phyloP scores from a whole-genome alignment of 768 basidiomycete genomes.

The Rossbeevera mucosa region DNA sequence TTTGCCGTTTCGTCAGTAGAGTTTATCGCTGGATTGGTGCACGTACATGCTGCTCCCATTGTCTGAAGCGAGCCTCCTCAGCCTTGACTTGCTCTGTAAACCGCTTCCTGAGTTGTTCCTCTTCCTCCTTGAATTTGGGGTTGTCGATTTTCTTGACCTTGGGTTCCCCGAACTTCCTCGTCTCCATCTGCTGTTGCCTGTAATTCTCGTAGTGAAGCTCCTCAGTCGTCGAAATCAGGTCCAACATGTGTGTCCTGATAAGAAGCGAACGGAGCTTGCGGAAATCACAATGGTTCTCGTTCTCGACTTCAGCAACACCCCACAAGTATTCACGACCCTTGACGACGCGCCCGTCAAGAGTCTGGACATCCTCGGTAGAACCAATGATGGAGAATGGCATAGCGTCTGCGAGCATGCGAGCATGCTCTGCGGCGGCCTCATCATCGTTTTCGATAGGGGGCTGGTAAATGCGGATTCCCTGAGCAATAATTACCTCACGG shows the following conservation, averaged over 20 bases:
- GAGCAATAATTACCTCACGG: conserved; percentile 84
- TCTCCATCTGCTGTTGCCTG: conserved; percentile 98
- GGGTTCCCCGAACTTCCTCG: conserved; percentile 96
- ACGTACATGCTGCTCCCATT: conserved; percentile 97
- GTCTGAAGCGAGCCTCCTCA: conserved; percentile 95
- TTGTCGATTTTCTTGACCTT: conserved; percentile 99
- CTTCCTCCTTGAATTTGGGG: conserved; percentile 99
- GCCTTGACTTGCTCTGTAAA: conserved; percentile 99
- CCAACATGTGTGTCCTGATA: conserved; percentile 98
- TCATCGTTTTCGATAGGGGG: conserved; percentile 90
- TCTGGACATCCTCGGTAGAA: conserved; percentile 90
- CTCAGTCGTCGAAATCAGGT: conserved; percentile 93
- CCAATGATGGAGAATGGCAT: conserved; percentile 99
- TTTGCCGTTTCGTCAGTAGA: conserved; percentile 13
- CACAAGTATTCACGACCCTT: conserved; percentile 98
- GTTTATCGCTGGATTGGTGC: not conserved
- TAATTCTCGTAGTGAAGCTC: conserved; percentile 98
- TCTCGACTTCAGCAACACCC: conserved; percentile 99
- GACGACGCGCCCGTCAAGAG: conserved; percentile 84
- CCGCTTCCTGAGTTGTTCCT: conserved; percentile 91
- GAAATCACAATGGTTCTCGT: conserved; percentile 99
- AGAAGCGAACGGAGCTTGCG: conserved; percentile 92
- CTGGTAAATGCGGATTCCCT: conserved; percentile 92
- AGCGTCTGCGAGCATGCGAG: conserved; percentile 78
- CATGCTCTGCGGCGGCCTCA: conserved; percentile 83